Base-by-base conservation (phyloP, 495 filamentous ascomycete genomes). In the Immersiella caudata region DNA sequence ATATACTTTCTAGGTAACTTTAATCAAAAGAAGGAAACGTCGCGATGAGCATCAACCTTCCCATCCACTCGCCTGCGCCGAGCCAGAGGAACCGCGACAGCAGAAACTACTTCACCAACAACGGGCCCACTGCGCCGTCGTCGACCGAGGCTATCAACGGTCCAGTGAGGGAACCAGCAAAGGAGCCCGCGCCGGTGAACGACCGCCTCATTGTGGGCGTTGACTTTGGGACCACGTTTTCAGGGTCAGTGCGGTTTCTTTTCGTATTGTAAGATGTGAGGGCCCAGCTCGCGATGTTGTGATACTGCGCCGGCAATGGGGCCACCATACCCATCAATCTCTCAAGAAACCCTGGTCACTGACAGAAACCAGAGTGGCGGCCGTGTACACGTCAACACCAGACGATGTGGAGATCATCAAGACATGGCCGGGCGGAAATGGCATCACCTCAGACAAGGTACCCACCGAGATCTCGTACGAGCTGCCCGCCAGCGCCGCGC, bases 331-430 rank as follows among this genome's bases (percentile, higher is more conserved):
- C 2, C 14, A 14, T 18, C 6, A 46, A 18, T 36, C 16, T 14
- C 5, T 18, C 40, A 5, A 46, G 40, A 46, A n/a, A 12, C 11
- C 40, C 40, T 18, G 40, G 40, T 46, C 11, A 12, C 60, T 62
- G n/a, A 62, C 60, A 16, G 6, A 20, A 21, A n/a, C 55, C 67
- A 90, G 89, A 50, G 90, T 92, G 46, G 90, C 90, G 11, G 85
- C 88, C n/a, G 89, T 89, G 27, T 91, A 92, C 70, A 91, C 88
- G 14, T 88, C 86, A 11, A 90, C 88, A 0, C 90, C 90, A 0
- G 90, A 93, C 68, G 90, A 92, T 73, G 81, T 92, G 59, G 90
- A 93, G 68, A 90, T 93, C 69, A 92, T 93, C 79, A 93, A 92
- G 74, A 89, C 87, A 29, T 93, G 90, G 90, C 90, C 90, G 2